Base-by-base conservation (phyloP, 2,329 filamentous ascomycete genomes). In the Botrytis pseudocinerea region DNA sequence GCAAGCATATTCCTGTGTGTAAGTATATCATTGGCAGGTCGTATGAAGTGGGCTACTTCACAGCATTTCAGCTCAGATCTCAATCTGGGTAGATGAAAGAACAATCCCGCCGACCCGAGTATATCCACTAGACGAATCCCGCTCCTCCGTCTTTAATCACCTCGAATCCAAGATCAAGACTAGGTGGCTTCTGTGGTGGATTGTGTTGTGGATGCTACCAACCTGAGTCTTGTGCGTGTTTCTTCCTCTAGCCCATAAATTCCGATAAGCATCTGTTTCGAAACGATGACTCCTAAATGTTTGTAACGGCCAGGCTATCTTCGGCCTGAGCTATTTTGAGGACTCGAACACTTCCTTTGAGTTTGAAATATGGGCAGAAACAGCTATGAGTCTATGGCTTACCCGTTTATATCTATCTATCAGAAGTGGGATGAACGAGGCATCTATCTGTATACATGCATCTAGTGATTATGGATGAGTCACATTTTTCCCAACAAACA, bases 341-440 rank as follows among this genome's bases (percentile, higher is more conserved):
- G 10, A 18, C 12, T 22, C 28, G 9, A 22, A 22, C 3, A 8
- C 44, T 65, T 48, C 25, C 12, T n/a, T 32, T 44, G n/a, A 1
- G 6, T 10, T 32, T n/a, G 16, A n/a, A 3, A 54, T 54, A 54
- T 40, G 4, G 25, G 38, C 12, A 7, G 2, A 2, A 4, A 2
- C 25, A 40, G 40, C n/a, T 7, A 9, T 8, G 16, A 28, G 7
- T 28, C n/a, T 7, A 9, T 4, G 25, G 20, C 14, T 28, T 42
- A 9, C 60, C 38, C 9, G 10, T 22, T 61, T 28, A 42, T 20
- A 25, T 40, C 16, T 28, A 25, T 40, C 16, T 63, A 7, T 20
- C 38, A 63, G 61, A 63, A 63, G 61, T 63, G 61, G 61, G 61
- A 40, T 64, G n/a, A 64, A 44, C 5, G 20, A 22, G 42, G 25